Percentiles rank a stretch among this genome's conserved stretches.
phyloP scores from a whole-genome alignment of 2,329 filamentous ascomycete species.

The Pseudogymnoascus verrucosus region DNA sequence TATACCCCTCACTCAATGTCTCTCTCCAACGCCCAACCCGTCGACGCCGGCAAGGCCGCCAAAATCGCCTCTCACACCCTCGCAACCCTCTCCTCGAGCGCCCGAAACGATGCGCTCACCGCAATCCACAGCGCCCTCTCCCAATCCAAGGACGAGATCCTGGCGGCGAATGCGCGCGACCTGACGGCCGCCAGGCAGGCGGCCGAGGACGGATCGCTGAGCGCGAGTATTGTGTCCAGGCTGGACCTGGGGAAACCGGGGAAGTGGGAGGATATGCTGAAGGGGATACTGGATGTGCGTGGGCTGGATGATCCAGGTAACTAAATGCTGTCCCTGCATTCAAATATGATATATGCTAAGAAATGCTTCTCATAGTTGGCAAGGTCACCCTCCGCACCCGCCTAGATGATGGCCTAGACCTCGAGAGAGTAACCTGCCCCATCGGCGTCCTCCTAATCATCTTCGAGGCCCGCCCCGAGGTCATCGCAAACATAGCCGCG shows the following conservation, averaged over 20 bases:
- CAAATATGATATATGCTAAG: conserved; percentile 13
- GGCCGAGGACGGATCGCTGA: conserved; percentile 67
- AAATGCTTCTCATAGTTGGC: conserved; percentile 52
- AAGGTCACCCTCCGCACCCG: conserved; percentile 74
- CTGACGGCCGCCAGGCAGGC: conserved; percentile 66
- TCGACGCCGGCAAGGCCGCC: conserved; percentile 68
- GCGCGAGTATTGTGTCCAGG: conserved; percentile 75
- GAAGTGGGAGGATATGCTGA: conserved; percentile 97
- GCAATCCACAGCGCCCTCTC: conserved; percentile 72
- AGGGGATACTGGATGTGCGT: conserved; percentile 84
- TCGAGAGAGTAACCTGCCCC: conserved; percentile 85
- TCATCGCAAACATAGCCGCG: conserved; percentile 96
- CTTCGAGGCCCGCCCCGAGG: conserved; percentile 94
- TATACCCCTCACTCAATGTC: conserved; percentile 54
- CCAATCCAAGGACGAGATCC: conserved; percentile 62
- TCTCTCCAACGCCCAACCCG: conserved; percentile 74
- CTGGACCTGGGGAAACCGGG: conserved; percentile 79
- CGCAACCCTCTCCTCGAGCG: conserved; percentile 65
- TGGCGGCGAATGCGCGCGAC: conserved; percentile 80
- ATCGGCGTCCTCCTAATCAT: conserved; percentile 98
- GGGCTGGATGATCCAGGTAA: conserved; percentile 76
- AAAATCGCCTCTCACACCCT: conserved; percentile 76
- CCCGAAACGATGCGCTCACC: conserved; percentile 78
- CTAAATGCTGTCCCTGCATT: conserved; percentile 1
- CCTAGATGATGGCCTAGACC: conserved; percentile 74